Percentiles rank a stretch among this genome's conserved stretches.
phyloP scores from a whole-genome alignment of 805 yeast genomes.

The Debaryomyces maramus region DNA sequence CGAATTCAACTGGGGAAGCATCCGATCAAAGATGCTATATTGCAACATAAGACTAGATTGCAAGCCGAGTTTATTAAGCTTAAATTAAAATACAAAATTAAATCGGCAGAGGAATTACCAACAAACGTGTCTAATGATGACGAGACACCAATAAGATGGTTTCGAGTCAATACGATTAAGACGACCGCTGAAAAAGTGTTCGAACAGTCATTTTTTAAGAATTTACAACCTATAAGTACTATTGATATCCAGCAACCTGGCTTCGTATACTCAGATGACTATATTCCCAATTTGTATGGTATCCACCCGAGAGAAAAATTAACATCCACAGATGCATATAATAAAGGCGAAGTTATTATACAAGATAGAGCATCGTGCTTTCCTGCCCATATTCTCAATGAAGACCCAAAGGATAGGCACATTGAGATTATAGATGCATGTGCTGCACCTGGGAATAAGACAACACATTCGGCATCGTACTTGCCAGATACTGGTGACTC shows the following conservation, averaged over 20 bases:
- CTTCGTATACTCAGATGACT: constrained; percentile 67
- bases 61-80: constrained; percentile 79
- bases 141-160: constrained; percentile 79
- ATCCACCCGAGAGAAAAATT: constrained; percentile 74
- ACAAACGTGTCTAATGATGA: constrained; percentile 28
- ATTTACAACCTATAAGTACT: constrained; percentile 46
- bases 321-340: constrained; percentile 66
- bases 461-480: constrained; percentile 84
- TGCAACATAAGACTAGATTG: constrained; percentile 76
- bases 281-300: constrained; percentile 77
- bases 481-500: constrained; percentile 30
- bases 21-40: constrained; percentile 76
- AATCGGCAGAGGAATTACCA: constrained; percentile 49
- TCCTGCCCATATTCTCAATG: constrained; percentile 78
- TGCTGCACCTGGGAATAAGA: constrained; percentile 98
- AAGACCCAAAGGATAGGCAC: constrained; percentile 49
- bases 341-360: constrained; percentile 75
- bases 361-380: constrained; percentile 98
- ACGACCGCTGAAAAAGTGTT: constrained; percentile 40
- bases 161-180: constrained; percentile 68
- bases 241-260: constrained; percentile 46
- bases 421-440: constrained; percentile 84
- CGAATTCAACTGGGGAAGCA: constrained; percentile 88
- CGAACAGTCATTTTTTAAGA: constrained; percentile 37
- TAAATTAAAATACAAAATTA: constrained; percentile 70